Conservation (phyloP, 2,329 filamentous ascomycete species). For the Fragosphaeria purpurea region DNA sequence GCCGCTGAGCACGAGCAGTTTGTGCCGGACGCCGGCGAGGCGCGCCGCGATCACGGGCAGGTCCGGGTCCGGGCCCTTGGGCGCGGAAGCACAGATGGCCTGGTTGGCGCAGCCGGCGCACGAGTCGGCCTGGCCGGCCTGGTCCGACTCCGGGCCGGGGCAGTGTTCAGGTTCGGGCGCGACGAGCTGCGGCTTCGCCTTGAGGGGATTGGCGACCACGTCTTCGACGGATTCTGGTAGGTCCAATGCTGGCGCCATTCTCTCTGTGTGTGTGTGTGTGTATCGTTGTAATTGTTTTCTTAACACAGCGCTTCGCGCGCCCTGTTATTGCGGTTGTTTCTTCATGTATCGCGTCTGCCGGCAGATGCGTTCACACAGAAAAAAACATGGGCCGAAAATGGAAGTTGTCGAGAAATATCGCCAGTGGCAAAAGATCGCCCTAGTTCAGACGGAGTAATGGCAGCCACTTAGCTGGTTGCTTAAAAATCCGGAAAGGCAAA, state of each 20-base stretch:
- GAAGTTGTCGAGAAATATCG: neutral
- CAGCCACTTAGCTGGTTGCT: conserved; percentile 4
- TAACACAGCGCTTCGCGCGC: no score
- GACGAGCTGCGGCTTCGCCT: conserved; percentile 72
- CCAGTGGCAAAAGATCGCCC: conserved; percentile 11
- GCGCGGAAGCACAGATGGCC: conserved; percentile 83
- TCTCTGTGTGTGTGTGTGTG: neutral
- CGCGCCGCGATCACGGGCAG: conserved; percentile 79
- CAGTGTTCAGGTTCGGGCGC: conserved; percentile 96
- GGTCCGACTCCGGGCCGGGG: conserved; percentile 73
- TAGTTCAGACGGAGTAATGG: no score
- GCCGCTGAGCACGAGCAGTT: conserved; percentile 83
- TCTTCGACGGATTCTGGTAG: conserved; percentile 56
- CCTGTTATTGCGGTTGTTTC: no score
- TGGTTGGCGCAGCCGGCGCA: conserved; percentile 96
- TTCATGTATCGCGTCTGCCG: neutral
- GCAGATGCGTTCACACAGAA: neutral
- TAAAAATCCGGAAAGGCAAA: conserved; percentile 6
- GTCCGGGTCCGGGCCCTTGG: conserved; percentile 92
- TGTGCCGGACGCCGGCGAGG: conserved; percentile 73
- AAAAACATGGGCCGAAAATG: neutral
- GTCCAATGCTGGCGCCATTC: conserved; percentile 76
- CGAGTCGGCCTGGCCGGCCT: conserved; percentile 63
- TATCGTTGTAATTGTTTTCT: neutral
- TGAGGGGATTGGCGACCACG: conserved; percentile 65